Evolutionary conservation across 148 eudicot species (phyloP), one percentile per base, ranked within the genome.

Genomic region (Fagopyrum esculentum): DNA sequence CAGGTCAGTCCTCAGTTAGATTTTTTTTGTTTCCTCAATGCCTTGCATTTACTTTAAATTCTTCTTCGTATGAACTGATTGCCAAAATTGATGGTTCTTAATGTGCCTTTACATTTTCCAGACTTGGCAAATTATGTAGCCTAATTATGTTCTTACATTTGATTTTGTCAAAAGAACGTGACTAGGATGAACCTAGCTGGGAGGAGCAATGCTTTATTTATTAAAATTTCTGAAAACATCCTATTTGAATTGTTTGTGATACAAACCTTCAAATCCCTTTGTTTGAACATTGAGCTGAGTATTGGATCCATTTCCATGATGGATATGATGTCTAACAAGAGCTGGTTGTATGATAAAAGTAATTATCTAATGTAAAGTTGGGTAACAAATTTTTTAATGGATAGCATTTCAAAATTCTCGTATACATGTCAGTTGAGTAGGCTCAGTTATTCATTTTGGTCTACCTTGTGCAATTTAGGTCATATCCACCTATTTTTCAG

Each of bases 1-100:
- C 97, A 88, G 98, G 97, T 93, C 78, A 47, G 63, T 80, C 17
- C 48, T 40, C 30, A 12, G 29, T 17, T 16, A 29, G n/a, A 44
- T 17, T 19, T 75, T 75, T 69, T 75, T 59, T 49, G 5, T 9
- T n/a, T 66, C 47, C 46, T 15, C 71, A 35, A 4, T 66, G 3
- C 19, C 4, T 47, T 13, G 47, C 71, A 43, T 66, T 13, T 40
- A 40, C 47, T 66, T 40, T 66, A 45, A 12, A 22, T 43, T 66
- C 15, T 64, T 66, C 17, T 40, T 66, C 17, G 17, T 40, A 15
- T 8, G 52, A 49, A 49, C 12, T 49, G 52, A 49, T 6, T 66
- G 47, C 19, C 68, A 12, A 66, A 30, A 9, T 60, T 3, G 40
- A 60, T 60, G 68, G 68, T 60, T 26, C 13, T 9, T 6, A 60